These are phyloP conservation scores for Diospyros lotus DNA, from an alignment of 148 eudicot genomes.

Conservation along the genomic window DNA sequence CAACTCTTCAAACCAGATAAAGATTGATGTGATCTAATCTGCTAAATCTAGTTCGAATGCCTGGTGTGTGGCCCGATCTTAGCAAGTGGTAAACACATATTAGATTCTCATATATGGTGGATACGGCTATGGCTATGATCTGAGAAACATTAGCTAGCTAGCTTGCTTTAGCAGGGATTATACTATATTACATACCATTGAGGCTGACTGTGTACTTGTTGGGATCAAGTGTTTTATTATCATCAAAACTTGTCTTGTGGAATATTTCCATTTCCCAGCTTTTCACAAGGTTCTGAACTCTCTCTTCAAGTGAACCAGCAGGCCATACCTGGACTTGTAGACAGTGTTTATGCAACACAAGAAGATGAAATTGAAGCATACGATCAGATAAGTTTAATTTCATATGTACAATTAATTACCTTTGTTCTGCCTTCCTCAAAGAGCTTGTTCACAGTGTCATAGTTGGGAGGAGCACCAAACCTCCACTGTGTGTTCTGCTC, in stretches of 20 bases:
- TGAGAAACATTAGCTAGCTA: no score
- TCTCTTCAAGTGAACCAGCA: slow-evolving; percentile 70
- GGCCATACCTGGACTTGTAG: slow-evolving; percentile 46
- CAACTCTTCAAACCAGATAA: not conserved
- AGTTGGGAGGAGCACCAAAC: slow-evolving; percentile 61
- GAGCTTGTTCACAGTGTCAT: slow-evolving; percentile 58
- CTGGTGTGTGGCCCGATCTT: no score
- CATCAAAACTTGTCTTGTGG: slow-evolving; percentile 47
- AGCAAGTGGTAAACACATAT: not conserved
- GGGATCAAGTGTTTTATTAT: slow-evolving; percentile 55
- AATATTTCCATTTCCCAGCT: slow-evolving; percentile 82
- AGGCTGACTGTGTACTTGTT: slow-evolving; percentile 31
- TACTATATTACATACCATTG: slow-evolving; percentile 29
- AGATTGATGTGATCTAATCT: no score
- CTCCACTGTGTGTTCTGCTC: slow-evolving; percentile 60
- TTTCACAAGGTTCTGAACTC: slow-evolving; percentile 73
- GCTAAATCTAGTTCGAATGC: no score
- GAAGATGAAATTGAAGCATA: not conserved
- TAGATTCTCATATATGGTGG: not conserved
- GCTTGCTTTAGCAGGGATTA: no score
- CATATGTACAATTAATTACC: slow-evolving; percentile 17
- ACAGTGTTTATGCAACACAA: not conserved
- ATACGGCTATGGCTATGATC: no score
- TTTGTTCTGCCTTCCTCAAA: slow-evolving; percentile 81
- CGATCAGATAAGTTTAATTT: no score